These are phyloP conservation scores for Tillandsia fasciculata DNA, from an alignment of 176 grass and related monocot species.

Conservation along the genomic window DNA sequence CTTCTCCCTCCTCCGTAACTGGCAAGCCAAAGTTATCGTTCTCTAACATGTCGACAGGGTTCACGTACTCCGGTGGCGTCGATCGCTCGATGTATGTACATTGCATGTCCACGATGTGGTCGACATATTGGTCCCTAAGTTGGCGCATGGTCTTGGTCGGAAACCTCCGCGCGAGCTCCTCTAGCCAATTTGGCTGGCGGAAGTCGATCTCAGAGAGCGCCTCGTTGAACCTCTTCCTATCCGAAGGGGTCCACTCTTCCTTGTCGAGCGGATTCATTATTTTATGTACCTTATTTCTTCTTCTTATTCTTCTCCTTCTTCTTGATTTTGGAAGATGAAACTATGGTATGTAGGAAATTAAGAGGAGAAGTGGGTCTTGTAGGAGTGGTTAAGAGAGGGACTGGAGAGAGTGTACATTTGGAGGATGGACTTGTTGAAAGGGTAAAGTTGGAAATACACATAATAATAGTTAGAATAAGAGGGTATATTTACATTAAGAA, in stretches of 20 bases:
- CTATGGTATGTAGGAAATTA: too few species aligned
- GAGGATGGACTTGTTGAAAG: too few species aligned
- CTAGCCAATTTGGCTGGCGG: background rate
- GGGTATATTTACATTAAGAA: too few species aligned
- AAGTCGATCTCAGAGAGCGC: background rate
- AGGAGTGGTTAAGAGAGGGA: too few species aligned
- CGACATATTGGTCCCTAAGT: background rate
- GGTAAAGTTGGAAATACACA: too few species aligned
- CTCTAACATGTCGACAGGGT: background rate
- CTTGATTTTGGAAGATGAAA: too few species aligned
- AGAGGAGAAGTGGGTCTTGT: too few species aligned
- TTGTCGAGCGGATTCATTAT: background rate
- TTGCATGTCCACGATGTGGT: background rate
- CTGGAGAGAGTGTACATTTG: too few species aligned
- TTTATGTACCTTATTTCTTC: background rate
- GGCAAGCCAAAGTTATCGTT: constrained; percentile 2
- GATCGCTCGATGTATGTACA: background rate
- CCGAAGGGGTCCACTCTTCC: background rate
- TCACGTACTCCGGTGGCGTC: background rate
- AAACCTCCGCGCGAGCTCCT: background rate
- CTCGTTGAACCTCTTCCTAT: background rate
- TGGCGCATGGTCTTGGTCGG: background rate
- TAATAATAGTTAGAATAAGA: too few species aligned
- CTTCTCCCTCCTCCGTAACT: background rate
- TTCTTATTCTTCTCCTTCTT: too few species aligned